These are phyloP conservation scores for Phytophthora chlamydospora DNA, from an alignment of 352 stramenopile species.

Conservation along the genomic window DNA sequence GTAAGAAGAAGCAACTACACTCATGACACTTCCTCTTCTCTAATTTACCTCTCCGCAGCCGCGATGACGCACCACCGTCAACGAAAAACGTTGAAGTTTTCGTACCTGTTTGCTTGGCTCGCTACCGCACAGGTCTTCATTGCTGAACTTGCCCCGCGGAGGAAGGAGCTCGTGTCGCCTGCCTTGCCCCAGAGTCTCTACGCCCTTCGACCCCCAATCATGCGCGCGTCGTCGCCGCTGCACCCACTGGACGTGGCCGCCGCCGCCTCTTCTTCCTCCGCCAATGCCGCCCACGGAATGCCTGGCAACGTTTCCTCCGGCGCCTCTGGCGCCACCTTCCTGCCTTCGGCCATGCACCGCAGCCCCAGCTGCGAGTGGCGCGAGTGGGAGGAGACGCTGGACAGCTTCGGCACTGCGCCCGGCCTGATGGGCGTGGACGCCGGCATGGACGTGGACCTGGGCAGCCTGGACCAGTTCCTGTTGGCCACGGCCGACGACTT, in stretches of 20 bases:
- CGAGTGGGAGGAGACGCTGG: constrained; percentile 48
- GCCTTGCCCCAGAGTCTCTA: not conserved
- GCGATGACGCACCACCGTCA: constrained; percentile 12
- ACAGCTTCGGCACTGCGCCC: constrained; percentile 27
- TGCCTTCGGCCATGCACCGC: constrained; percentile 26
- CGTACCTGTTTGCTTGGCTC: not conserved
- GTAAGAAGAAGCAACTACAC: too few species aligned
- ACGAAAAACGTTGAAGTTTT: constrained; percentile 17
- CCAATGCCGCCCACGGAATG: not conserved
- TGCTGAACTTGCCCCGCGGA: constrained; percentile 29
- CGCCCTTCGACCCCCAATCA: not conserved
- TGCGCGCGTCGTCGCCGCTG: constrained; percentile 33
- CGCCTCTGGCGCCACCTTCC: constrained; percentile 3
- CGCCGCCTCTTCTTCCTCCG: constrained; percentile 24
- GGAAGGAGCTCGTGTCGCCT: constrained; percentile 1
- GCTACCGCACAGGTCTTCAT: constrained; percentile 10
- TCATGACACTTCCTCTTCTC: too few species aligned
- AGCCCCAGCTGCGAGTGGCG: constrained; percentile 47
- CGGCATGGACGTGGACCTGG: constrained; percentile 59
- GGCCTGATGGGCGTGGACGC: constrained; percentile 20
- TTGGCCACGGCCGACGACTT: constrained; percentile 66
- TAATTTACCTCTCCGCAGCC: not conserved
- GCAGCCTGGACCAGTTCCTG: constrained; percentile 66
- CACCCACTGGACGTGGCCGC: constrained; percentile 21
- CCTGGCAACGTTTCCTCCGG: not conserved